Percentiles rank a stretch among this genome's conserved stretches.
Conservation (phyloP, 192 early-diverging fungal species). For the Funneliformis geosporum region DNA sequence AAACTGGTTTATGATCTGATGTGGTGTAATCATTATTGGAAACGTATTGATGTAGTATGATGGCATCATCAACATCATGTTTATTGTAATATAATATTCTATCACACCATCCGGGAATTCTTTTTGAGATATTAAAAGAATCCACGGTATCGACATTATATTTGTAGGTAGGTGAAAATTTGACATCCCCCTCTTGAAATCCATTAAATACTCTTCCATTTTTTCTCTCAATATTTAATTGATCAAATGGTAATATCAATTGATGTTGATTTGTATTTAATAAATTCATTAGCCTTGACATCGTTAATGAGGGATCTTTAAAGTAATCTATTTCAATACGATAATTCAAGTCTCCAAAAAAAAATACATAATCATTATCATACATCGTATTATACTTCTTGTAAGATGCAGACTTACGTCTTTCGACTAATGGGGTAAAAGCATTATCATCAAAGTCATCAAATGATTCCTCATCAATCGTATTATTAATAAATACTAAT, state of each 20-base stretch:
- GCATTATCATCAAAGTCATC: not conserved
- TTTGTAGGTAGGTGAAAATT: conserved; percentile 39
- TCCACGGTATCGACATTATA: conserved; percentile 12
- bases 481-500: conserved; percentile 16
- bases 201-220: conserved; percentile 17
- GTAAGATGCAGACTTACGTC: not conserved
- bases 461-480: not conserved
- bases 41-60: conserved; percentile 32
- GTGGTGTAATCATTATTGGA: conserved; percentile 41
- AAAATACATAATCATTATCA: conserved; percentile 33
- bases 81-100: conserved; percentile 32
- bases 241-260: conserved; percentile 18
- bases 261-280: not conserved
- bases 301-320: not conserved
- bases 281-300: not conserved
- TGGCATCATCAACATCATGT: not conserved
- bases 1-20: conserved; percentile 50
- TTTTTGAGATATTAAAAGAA: conserved; percentile 8
- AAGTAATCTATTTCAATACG: conserved; percentile 11
- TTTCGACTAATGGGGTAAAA: not conserved
- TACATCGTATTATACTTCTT: conserved; percentile 13
- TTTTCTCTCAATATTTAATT: conserved; percentile 19
- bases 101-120: conserved; percentile 39
- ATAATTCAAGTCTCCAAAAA: conserved; percentile 39
- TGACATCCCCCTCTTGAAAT: conserved; percentile 26